phyloP scores from a whole-genome alignment of 805 yeast species.

The Middelhovenomyces tepae region DNA sequence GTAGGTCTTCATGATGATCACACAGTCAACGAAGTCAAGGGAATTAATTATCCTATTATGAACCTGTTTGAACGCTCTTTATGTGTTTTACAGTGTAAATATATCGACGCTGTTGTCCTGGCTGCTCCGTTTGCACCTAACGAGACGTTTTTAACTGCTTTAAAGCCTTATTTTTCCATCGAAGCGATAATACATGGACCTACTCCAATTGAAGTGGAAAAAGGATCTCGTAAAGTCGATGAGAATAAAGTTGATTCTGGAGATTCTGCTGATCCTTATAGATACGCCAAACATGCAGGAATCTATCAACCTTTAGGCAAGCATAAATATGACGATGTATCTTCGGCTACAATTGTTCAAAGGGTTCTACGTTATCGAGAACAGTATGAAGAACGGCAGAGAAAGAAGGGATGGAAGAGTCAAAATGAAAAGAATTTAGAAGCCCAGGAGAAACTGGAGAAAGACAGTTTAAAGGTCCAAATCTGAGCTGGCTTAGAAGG shows the following conservation, averaged over 20 bases:
- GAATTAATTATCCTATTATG: constrained; percentile 74
- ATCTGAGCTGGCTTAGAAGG: too few species aligned
- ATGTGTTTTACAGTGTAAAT: constrained; percentile 80
- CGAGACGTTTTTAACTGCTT: constrained; percentile 29
- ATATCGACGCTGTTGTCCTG: constrained; percentile 70
- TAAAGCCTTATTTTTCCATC: constrained; percentile 32
- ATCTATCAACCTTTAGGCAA: constrained; percentile 37
- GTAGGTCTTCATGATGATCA: constrained; percentile 62
- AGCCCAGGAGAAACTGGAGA: constrained; percentile 18
- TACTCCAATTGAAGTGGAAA: constrained; percentile 31
- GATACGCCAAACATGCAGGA: constrained; percentile 26
- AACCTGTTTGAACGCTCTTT: constrained; percentile 74
- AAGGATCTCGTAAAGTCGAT: constrained; percentile 24
- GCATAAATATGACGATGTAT: constrained; percentile 57
- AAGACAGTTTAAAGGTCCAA: too few species aligned
- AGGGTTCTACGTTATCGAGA: constrained; percentile 63
- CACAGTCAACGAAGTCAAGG: constrained; percentile 47
- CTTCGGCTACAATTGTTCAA: constrained; percentile 60
- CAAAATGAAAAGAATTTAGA: constrained; percentile 37
- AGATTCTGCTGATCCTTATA: constrained; percentile 29
- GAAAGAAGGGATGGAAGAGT: constrained; percentile 75
- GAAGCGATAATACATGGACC: constrained; percentile 51
- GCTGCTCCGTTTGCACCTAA: constrained; percentile 56
- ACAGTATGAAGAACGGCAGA: constrained; percentile 78
- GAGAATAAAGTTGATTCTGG: constrained; percentile 19